Evolutionary conservation across 768 basidiomycete genomes (phyloP), one percentile per base, ranked within the genome.

Genomic region (Kwoniella mangroviensis): DNA sequence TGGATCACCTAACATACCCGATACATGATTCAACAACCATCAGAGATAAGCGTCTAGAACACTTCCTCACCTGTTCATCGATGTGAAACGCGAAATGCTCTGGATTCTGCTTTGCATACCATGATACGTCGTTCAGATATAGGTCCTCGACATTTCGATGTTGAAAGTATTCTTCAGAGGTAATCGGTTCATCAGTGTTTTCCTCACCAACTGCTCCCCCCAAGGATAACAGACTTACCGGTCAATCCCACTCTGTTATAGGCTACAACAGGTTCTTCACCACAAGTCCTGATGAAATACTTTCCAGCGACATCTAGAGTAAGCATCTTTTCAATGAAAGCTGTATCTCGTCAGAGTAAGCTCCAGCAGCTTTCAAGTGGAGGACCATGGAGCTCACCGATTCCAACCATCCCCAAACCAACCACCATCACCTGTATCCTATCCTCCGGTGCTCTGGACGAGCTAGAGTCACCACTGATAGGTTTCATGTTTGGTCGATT

Each of bases 301-400:
- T 82, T 80, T 7, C 84, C 83, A 3, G 79, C 79, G 21, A 86
- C 85, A 73, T 90, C 88, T 28, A 88, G 84, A 65, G 86, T 85
- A 53, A 90, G 84, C 40, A 91, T 83, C 73, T 90, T 90, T 77
- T 90, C 89, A 74, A 90, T 89, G 83, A 90, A 90, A 0, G 89
- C 89, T 87, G 43, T 9, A 11, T 19, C 12, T 17, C 24, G 1
- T 21, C 34, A 34, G 34, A 57, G 55, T 57, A 15, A 21, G 24
- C 34, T 12, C 3, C 42, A 34, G 41, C 53, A 19, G 53, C 34
- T 43, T 40, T 42, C 10, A 41, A 34, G 54, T 56, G 34, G 12
- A 41, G 2, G 54, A 34, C 13, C 34, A 17, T 3, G 34, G 21
- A 11, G 57, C 87, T 52, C 26, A 72, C 71, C 71, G 1, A 87